Evolutionary conservation across 352 stramenopile genomes (phyloP).

Genomic region (Phytophthora pistaciae): DNA sequence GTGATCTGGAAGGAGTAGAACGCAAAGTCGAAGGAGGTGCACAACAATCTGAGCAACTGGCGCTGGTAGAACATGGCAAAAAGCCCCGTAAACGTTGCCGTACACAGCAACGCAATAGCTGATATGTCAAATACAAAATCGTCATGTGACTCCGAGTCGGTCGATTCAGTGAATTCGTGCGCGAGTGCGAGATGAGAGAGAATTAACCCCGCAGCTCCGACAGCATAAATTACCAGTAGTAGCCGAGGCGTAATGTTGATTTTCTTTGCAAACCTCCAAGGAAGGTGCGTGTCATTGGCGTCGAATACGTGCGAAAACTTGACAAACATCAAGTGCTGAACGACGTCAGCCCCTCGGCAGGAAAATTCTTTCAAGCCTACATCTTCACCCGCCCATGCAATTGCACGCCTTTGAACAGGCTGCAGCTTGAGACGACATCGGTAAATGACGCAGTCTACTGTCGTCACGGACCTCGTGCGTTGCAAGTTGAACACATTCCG

Average conservation of each 20-base stretch:
- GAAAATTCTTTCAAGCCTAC: slow-evolving; percentile 15
- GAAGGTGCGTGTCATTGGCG: slow-evolving; percentile 16
- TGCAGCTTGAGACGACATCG: slow-evolving; percentile 25
- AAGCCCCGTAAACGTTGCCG: background rate
- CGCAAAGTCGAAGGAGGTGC: background rate
- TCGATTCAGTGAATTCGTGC: background rate
- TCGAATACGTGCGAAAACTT: slow-evolving; percentile 16
- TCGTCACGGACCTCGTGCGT: slow-evolving; percentile 3
- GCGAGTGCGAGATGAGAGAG: slow-evolving; percentile 5
- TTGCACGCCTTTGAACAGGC: background rate
- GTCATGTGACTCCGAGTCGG: background rate
- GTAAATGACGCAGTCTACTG: slow-evolving; percentile 39
- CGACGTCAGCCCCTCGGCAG: slow-evolving; percentile 3
- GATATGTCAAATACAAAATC: background rate
- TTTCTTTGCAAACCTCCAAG: background rate
- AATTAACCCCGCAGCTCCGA: slow-evolving; percentile 10
- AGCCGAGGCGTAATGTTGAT: background rate
- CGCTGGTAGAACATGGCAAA: background rate
- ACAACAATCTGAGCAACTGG: background rate
- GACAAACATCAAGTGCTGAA: slow-evolving; percentile 33
- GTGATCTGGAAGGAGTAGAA: background rate
- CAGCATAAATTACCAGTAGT: background rate
- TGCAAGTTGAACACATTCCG: slow-evolving; percentile 11
- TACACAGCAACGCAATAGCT: background rate
- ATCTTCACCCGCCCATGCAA: slow-evolving; percentile 2